Evolutionary conservation across 306 rosid species (phyloP).

Genomic region (Castanea sativa): DNA sequence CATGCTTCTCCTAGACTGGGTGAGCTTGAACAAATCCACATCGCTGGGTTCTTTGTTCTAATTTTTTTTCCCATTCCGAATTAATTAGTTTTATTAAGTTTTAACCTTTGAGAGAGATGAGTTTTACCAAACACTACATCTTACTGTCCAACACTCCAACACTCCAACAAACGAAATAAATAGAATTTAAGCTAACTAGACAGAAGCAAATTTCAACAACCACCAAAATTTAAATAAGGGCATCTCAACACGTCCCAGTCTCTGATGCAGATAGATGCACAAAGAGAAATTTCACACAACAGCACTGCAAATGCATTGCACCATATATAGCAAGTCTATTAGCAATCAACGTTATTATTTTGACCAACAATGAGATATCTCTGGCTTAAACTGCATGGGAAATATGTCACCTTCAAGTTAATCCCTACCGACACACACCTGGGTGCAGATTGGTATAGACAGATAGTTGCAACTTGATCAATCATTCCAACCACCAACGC

Average conservation of each 20-base stretch:
- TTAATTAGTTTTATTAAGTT: neutral
- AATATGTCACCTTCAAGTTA: neutral
- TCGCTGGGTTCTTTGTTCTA: too few species aligned
- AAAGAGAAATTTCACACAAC: neutral
- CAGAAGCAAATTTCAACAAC: neutral
- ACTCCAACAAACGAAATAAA: neutral
- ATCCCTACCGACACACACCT: neutral
- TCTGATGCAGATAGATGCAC: slow-evolving; percentile 9
- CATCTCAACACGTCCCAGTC: neutral
- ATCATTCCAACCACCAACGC: too few species aligned
- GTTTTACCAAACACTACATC: neutral
- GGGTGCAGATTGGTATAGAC: neutral
- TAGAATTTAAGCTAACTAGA: neutral
- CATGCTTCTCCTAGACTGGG: too few species aligned
- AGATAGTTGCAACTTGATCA: neutral
- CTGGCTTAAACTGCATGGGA: neutral
- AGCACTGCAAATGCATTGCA: neutral
- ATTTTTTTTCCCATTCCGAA: too few species aligned
- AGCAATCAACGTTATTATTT: neutral
- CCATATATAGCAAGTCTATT: too few species aligned
- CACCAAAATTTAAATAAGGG: neutral
- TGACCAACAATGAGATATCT: neutral
- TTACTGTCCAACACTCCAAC: neutral
- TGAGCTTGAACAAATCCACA: too few species aligned
- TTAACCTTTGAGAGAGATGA: neutral